Base-by-base conservation (phyloP, 2,329 filamentous ascomycete species). In the Acephala macrosclerotiorum region DNA sequence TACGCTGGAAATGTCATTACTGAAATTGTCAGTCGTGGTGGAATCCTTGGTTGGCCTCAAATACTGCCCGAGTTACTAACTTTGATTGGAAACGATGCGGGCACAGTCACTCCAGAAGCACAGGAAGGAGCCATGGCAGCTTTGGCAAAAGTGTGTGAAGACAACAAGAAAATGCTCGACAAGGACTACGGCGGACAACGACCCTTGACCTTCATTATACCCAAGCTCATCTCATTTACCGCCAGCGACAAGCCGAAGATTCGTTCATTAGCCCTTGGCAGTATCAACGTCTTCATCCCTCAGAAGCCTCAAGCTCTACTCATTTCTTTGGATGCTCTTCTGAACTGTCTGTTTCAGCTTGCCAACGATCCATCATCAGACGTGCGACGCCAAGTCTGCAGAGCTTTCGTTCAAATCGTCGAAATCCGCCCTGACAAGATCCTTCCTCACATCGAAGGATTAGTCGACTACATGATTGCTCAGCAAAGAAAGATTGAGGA, bases 51-150 rank as follows among this genome's bases (percentile, higher is more conserved):
- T 72, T 99, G 96, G 96, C 94, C 96, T 12, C 92, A 97, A 75
- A 83, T 98, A 66, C 84, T 99, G 38, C 90, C 93, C 58, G 91
- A 97, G 72, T 84, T 99, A 22, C 80, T 98, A 70, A 84, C 88
- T 63, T 85, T 97, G 78, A 87, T 97, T 68, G 86, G 87, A 70
- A 96, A 97, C 78, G 81, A 88, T 63, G 83, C 82, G 55, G 90
- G 91, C 47, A 88, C 90, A 68, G 82, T 89, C 25, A 83, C 92
- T 7, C 81, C 85, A 51, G 87, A 92, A 75, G 89, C 91, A 14
- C 94, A 97, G 76, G 95, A 99, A 78, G 94, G 94, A 67, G 94
- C 93, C 72, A 97, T 98, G 91, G 89, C 92, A 58, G 94, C 96
- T 57, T 84, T 99, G 79, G 84, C 91, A 77, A 98, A 98, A 83